Evolutionary conservation across 2,329 filamentous ascomycete species (phyloP), one percentile per base, ranked within the genome.

Genomic region (Penicillium sp.): DNA sequence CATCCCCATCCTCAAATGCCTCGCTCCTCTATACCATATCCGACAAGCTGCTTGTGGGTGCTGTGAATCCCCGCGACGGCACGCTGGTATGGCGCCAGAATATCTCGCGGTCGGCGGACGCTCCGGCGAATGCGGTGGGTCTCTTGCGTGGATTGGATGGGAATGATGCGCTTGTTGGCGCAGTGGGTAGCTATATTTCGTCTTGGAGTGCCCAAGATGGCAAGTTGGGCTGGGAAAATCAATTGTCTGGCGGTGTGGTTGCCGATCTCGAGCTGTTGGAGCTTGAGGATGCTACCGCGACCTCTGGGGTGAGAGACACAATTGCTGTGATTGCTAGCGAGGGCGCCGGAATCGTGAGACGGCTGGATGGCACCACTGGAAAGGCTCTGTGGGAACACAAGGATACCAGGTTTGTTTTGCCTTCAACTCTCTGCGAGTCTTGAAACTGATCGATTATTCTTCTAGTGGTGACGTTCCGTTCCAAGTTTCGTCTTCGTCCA

Each of bases 11-110:
- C 63, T 92, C 93, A 59, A 91, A 90, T 73, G 92, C 92, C 34
- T 93, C 90, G 50, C 81, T 99, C 35, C 81, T 99, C 48, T 99
- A 97, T 73, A 95, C 94, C 0, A 78, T 97, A 41, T 95, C 90
- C 60, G 90, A 97, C 54, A 82, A 91, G 45, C 85, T 86, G 35
- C 83, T 97, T 2, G 75, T 99, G 16, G 94, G 90, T 45, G 93
- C 93, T 1, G 82, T 97, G 43, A 95, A 97, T 65, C 94, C 94
- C 1, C 88, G 86, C 69, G 92, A 88, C 68, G 93, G 94, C 16
- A 81, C 84, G 2, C 70, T 97, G 14, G 83, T 97, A 2, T 99
- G 94, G 94, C 84, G 94, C 51, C 93, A 97, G 67, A 77, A 84
- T 49, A 73, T 96, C 42, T 76, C 81, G n/a, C 77, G 78, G 30